Evolutionary conservation across 768 basidiomycete species (phyloP).

Genomic region (Tulasnella sp.): DNA sequence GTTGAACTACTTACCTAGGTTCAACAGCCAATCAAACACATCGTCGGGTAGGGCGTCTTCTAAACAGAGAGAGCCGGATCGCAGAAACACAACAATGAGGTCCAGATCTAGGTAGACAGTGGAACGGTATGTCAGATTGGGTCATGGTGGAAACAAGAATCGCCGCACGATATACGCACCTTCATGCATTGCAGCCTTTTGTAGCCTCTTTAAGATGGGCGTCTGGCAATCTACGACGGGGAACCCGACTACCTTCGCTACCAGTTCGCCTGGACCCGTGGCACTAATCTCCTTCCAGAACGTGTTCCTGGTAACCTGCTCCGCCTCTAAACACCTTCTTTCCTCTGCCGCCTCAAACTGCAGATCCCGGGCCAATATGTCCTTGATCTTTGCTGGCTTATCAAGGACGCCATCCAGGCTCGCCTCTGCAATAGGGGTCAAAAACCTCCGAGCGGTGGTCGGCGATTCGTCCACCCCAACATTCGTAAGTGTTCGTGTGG

Average conservation of each 20-base stretch:
- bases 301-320: background rate
- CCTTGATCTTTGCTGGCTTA: conserved; percentile 1
- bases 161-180: background rate
- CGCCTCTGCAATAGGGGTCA: background rate
- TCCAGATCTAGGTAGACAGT: background rate
- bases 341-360: background rate
- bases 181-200: background rate
- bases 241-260: background rate
- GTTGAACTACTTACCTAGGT: background rate
- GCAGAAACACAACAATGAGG: background rate
- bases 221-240: background rate
- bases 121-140: too few relatives aligned
- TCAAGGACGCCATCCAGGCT: background rate
- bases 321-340: background rate
- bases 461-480: background rate
- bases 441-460: background rate
- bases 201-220: background rate
- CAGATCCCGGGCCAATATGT: background rate
- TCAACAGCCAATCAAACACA: conserved; percentile 3
- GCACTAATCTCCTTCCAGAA: background rate
- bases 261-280: background rate
- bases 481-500: background rate
- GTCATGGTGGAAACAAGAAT: background rate
- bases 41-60: background rate
- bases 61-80: background rate